These are phyloP conservation scores for Trapa bicornis DNA, from an alignment of 345 rosid genomes.

Conservation along the genomic window DNA sequence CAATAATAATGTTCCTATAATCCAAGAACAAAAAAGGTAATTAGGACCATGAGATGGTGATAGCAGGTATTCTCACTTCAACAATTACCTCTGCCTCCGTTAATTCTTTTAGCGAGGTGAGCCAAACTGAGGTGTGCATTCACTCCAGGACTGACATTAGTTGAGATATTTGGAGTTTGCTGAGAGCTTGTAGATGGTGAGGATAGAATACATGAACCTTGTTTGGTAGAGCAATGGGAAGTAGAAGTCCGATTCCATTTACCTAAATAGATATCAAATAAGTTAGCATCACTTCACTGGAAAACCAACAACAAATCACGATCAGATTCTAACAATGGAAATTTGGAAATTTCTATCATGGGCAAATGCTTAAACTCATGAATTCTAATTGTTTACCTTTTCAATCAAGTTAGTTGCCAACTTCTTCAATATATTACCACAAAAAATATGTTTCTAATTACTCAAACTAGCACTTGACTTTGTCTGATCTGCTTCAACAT, in stretches of 20 bases:
- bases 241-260: neutral
- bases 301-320: neutral
- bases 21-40: neutral
- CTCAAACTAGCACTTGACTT: neutral
- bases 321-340: neutral
- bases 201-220: neutral
- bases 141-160: neutral
- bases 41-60: neutral
- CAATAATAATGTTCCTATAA: neutral
- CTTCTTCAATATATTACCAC: neutral
- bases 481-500: neutral
- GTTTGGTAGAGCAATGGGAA: neutral
- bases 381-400: neutral
- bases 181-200: neutral
- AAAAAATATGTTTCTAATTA: neutral
- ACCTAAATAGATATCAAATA: conserved; percentile 5
- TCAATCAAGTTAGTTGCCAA: neutral
- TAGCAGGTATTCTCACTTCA: neutral
- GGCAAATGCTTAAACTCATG: neutral
- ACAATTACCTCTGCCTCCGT: neutral
- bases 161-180: neutral
- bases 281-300: neutral
- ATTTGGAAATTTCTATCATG: neutral
- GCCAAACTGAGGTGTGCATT: neutral
- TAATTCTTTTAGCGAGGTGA: neutral